Percentiles rank a stretch among this genome's conserved stretches.
Evolutionary conservation across 306 rosid genomes (phyloP).

Genomic region (Prunus mongolica): DNA sequence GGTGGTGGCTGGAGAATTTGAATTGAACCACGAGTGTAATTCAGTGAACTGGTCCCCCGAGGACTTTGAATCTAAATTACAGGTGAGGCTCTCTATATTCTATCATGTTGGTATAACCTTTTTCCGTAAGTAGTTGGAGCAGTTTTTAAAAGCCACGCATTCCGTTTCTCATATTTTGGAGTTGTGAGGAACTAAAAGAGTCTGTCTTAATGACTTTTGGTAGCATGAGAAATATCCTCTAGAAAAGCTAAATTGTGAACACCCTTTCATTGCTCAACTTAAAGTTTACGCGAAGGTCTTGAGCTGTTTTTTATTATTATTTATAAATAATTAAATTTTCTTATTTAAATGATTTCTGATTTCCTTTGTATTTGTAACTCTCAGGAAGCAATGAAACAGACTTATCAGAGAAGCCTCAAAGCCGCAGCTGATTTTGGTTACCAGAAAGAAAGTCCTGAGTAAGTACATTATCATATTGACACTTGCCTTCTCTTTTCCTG

Average conservation of each 20-base stretch:
- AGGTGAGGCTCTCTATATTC: slow-evolving; percentile 40
- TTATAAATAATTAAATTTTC: too few relatives aligned
- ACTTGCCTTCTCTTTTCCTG: not conserved
- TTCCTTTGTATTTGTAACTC: slow-evolving; percentile 17
- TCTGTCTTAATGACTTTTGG: not conserved
- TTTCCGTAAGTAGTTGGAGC: slow-evolving; percentile 8
- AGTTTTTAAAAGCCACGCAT: slow-evolving; percentile 7
- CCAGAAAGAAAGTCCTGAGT: slow-evolving; percentile 93
- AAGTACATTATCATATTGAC: slow-evolving; percentile 34
- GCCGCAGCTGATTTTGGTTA: slow-evolving; percentile 81
- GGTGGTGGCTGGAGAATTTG: slow-evolving; percentile 98
- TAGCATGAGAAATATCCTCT: not conserved
- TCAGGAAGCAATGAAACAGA: slow-evolving; percentile 94
- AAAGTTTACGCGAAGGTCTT: not conserved
- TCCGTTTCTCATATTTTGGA: slow-evolving; percentile 1
- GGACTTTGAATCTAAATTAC: slow-evolving; percentile 89
- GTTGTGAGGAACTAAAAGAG: not conserved
- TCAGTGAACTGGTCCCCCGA: slow-evolving; percentile 92
- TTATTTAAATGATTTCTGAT: slow-evolving; percentile 3
- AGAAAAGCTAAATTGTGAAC: not conserved
- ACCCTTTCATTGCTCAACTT: not conserved
- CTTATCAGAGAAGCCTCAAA: slow-evolving; percentile 84
- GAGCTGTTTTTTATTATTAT: not conserved
- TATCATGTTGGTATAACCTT: not conserved
- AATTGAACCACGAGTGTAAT: slow-evolving; percentile 80